A percentile compares a stretch with the other conserved stretches of the same genome.
Evolutionary conservation across 495 filamentous ascomycete species (phyloP).

Genomic region (Podospora australis): DNA sequence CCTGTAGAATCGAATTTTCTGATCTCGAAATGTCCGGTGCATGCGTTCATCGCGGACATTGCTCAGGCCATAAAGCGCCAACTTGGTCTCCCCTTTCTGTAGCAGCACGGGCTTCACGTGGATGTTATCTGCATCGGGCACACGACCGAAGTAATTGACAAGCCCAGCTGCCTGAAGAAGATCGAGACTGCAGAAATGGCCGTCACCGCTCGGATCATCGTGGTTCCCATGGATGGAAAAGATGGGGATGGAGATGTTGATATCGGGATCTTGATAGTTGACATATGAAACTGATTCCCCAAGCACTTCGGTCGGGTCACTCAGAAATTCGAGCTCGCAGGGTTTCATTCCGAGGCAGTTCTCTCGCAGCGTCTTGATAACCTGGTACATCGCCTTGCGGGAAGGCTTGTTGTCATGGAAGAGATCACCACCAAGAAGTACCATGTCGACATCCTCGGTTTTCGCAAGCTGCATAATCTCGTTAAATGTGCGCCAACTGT

Average conservation of each 20-base stretch:
- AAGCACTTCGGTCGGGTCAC: conserved; percentile 85
- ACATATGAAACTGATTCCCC: conserved; percentile 80
- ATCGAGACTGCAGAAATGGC: conserved; percentile 82
- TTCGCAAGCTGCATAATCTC: conserved; percentile 90
- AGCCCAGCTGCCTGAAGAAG: conserved; percentile 85
- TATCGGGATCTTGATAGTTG: conserved; percentile 96
- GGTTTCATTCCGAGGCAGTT: conserved; percentile 93
- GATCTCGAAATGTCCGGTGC: conserved; percentile 86
- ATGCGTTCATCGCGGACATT: conserved; percentile 95
- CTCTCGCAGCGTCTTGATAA: conserved; percentile 86
- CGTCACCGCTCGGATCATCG: conserved; percentile 93
- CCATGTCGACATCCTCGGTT: conserved; percentile 89
- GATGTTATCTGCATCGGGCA: conserved; percentile 87
- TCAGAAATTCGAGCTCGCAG: conserved; percentile 90
- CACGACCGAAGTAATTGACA: conserved; percentile 92
- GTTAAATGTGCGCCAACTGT: conserved; percentile 95
- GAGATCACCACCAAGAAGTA: conserved; percentile 86
- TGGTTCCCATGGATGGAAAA: conserved; percentile 99
- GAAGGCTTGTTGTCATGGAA: conserved; percentile 99
- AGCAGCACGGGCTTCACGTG: conserved; percentile 83
- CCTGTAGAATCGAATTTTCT: conserved; percentile 87
- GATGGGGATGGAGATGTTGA: conserved; percentile 94
- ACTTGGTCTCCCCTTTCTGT: conserved; percentile 89
- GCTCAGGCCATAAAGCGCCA: conserved; percentile 92
- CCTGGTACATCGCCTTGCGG: conserved; percentile 93